Evolutionary conservation across 2,329 filamentous ascomycete species (phyloP).

Genomic region (Aspergillus caelatus): DNA sequence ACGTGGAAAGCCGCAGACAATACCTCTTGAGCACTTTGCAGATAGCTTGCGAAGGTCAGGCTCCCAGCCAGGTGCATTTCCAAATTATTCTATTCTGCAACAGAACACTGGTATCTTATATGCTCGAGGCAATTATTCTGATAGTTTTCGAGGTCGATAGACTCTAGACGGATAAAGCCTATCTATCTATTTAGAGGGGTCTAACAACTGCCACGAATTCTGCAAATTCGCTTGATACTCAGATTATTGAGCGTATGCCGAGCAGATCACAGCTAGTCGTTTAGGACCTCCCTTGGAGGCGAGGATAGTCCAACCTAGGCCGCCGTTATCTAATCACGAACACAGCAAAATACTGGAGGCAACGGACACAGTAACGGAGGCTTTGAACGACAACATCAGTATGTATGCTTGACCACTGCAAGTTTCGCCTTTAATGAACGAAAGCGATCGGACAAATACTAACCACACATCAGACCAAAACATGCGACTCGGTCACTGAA

Average conservation of each 20-base stretch:
- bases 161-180: not conserved
- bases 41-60: not conserved
- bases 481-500: not conserved
- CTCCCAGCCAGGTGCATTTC: not conserved
- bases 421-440: not conserved
- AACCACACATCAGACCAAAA: not conserved
- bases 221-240: not conserved
- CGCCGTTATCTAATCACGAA: not conserved
- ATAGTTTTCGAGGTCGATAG: not conserved
- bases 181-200: not conserved
- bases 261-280: not conserved
- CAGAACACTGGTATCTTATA: not conserved
- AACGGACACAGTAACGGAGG: not conserved
- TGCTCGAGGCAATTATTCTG: not conserved
- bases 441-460: not conserved
- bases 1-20: not conserved
- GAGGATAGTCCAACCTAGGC: not conserved
- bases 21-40: not conserved
- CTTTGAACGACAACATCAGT: not conserved
- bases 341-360: not conserved
- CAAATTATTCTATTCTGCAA: not conserved
- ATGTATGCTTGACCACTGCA: not conserved
- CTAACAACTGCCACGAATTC: not conserved
- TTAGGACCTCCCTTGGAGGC: not conserved
- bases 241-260: not conserved